A percentile compares a stretch with the other conserved stretches of the same genome.
phyloP scores from a whole-genome alignment of 1,284 basidiomycete species.

The Rhodotorula sp. region DNA sequence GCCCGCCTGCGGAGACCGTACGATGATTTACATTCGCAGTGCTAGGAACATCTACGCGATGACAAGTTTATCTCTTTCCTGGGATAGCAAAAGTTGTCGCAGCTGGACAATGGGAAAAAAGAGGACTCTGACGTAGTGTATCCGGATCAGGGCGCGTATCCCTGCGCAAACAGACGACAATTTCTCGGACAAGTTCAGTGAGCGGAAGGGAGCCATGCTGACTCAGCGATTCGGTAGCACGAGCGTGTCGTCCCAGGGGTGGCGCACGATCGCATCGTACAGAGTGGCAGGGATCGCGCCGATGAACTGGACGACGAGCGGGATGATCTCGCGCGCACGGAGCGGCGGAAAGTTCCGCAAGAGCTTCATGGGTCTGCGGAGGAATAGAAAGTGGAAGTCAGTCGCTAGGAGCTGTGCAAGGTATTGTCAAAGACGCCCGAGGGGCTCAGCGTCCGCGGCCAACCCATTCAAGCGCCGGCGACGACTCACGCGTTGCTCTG shows the following conservation, averaged over 20 bases:
- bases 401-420: not conserved
- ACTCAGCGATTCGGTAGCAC: not conserved
- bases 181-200: too few species aligned
- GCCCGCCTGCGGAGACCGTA: too few species aligned
- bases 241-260: slow-evolving; percentile 56
- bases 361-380: slow-evolving; percentile 81
- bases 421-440: not conserved
- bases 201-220: not conserved
- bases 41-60: too few species aligned
- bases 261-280: slow-evolving; percentile 83
- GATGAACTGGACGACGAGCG: slow-evolving; percentile 87
- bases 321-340: slow-evolving; percentile 80
- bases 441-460: not conserved
- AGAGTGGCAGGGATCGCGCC: slow-evolving; percentile 83
- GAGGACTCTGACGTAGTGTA: too few species aligned
- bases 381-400: not conserved
- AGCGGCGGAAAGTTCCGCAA: slow-evolving; percentile 91
- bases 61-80: too few species aligned
- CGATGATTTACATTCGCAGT: too few species aligned
- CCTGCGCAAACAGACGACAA: not conserved
- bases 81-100: not conserved
- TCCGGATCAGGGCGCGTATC: too few species aligned
- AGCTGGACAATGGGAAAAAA: not conserved
- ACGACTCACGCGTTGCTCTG: slow-evolving; percentile 67
- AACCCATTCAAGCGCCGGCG: not conserved